Conservation (phyloP, 257 asterid species). For the Solanum sitiens region DNA sequence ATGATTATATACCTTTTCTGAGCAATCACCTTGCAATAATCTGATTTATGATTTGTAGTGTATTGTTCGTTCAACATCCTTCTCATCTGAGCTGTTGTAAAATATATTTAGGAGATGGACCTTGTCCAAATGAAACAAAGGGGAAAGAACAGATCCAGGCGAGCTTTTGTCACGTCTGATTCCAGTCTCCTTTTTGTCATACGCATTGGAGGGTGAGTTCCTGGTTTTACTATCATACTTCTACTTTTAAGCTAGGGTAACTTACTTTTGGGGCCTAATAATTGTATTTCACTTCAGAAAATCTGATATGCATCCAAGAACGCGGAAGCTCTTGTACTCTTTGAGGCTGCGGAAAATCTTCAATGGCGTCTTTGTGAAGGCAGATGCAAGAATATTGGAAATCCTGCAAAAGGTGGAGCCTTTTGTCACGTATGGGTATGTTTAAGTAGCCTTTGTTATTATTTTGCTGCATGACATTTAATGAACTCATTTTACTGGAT, state of each 20-base stretch:
- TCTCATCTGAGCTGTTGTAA: neutral
- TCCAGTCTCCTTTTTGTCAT: conserved; percentile 66
- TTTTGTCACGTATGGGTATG: conserved; percentile 86
- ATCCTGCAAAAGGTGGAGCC: conserved; percentile 78
- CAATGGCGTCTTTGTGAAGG: conserved; percentile 77
- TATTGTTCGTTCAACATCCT: neutral
- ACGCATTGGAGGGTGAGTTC: conserved; percentile 77
- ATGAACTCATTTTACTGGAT: neutral
- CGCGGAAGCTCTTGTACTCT: conserved; percentile 55
- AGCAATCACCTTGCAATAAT: neutral
- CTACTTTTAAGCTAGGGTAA: neutral
- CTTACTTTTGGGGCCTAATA: neutral
- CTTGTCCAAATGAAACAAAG: conserved; percentile 70
- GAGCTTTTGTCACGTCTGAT: conserved; percentile 14
- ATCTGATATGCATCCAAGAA: conserved; percentile 69
- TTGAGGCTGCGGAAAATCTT: conserved; percentile 61
- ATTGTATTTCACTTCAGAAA: conserved; percentile 36
- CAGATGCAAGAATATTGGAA: conserved; percentile 42
- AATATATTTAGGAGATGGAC: conserved; percentile 67
- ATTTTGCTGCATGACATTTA: neutral
- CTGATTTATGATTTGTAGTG: neutral
- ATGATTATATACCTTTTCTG: neutral
- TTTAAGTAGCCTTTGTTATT: neutral
- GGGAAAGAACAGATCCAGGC: conserved; percentile 36
- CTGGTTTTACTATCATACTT: neutral